These are phyloP conservation scores for Rutstroemia sp. DNA, from an alignment of 2,329 filamentous ascomycete genomes.

Conservation along the genomic window DNA sequence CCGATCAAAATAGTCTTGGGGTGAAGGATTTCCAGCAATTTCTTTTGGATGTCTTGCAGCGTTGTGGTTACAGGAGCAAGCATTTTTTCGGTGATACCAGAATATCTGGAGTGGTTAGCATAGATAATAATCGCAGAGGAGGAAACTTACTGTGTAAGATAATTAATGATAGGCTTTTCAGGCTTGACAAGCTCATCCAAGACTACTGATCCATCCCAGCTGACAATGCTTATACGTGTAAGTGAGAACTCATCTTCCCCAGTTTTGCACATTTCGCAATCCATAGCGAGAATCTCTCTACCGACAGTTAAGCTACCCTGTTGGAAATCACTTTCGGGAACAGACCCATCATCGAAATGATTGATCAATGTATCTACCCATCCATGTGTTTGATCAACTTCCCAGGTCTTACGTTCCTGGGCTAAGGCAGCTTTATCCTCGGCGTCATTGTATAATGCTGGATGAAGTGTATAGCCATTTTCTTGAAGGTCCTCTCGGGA, in stretches of 20 bases:
- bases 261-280: slow-evolving; percentile 97
- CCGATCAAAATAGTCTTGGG: slow-evolving; percentile 69
- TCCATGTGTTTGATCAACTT: slow-evolving; percentile 49
- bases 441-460: slow-evolving; percentile 56
- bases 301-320: slow-evolving; percentile 78
- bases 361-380: slow-evolving; percentile 77
- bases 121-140: slow-evolving; percentile 10
- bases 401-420: slow-evolving; percentile 42
- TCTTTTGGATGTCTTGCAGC: slow-evolving; percentile 72
- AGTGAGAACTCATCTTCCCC: slow-evolving; percentile 73
- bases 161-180: slow-evolving; percentile 79
- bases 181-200: slow-evolving; percentile 93
- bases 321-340: slow-evolving; percentile 65
- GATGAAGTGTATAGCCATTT: slow-evolving; percentile 80
- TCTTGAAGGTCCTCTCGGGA: slow-evolving; percentile 67
- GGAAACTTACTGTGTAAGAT: slow-evolving; percentile 60
- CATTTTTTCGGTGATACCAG: slow-evolving; percentile 84
- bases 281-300: slow-evolving; percentile 70
- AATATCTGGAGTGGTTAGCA: slow-evolving; percentile 45
- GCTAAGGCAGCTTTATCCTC: slow-evolving; percentile 47
- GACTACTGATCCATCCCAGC: slow-evolving; percentile 76
- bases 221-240: slow-evolving; percentile 78
- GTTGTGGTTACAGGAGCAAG: slow-evolving; percentile 78
- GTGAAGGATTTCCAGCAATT: slow-evolving; percentile 64
- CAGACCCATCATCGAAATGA: slow-evolving; percentile 56